Evolutionary conservation across 345 rosid species (phyloP).

Genomic region (Eutrema heterophyllum): DNA sequence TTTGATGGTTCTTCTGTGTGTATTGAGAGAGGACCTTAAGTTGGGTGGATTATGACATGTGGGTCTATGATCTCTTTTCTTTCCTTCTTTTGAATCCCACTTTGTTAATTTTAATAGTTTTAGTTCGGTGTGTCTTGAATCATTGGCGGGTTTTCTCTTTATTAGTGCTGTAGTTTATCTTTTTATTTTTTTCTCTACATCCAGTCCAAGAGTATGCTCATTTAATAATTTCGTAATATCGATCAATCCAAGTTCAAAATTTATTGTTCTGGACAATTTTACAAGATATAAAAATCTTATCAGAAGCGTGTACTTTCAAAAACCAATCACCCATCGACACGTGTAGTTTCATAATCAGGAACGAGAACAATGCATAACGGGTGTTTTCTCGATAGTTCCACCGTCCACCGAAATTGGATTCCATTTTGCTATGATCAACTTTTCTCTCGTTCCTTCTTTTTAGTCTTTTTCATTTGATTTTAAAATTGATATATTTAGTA

Average conservation of each 20-base stretch:
- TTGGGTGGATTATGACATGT: slow-evolving; percentile 8
- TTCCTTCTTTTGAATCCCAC: not conserved
- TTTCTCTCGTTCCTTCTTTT: not conserved
- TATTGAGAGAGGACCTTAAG: slow-evolving; percentile 1
- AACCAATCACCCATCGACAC: not conserved
- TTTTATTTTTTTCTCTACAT: not conserved
- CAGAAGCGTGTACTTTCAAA: not conserved
- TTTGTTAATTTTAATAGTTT: not conserved
- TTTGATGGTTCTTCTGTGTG: slow-evolving; percentile 23
- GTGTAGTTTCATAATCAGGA: not conserved
- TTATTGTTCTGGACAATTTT: not conserved
- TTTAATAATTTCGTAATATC: too few species aligned
- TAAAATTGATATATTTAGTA: not conserved
- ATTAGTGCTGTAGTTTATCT: too few species aligned
- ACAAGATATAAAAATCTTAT: not conserved
- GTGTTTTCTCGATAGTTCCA: slow-evolving; percentile 23
- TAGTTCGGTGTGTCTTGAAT: not conserved
- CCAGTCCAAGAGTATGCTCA: not conserved
- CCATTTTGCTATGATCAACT: slow-evolving; percentile 14
- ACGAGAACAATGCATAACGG: not conserved
- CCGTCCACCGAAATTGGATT: slow-evolving; percentile 16
- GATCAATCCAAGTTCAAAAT: not conserved
- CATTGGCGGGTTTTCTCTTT: not conserved
- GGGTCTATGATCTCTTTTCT: not conserved
- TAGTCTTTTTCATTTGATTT: not conserved